A percentile compares a stretch with the other conserved stretches of the same genome.
Evolutionary conservation across 2,329 filamentous ascomycete species (phyloP).

Genomic region (Diaporthe citri): DNA sequence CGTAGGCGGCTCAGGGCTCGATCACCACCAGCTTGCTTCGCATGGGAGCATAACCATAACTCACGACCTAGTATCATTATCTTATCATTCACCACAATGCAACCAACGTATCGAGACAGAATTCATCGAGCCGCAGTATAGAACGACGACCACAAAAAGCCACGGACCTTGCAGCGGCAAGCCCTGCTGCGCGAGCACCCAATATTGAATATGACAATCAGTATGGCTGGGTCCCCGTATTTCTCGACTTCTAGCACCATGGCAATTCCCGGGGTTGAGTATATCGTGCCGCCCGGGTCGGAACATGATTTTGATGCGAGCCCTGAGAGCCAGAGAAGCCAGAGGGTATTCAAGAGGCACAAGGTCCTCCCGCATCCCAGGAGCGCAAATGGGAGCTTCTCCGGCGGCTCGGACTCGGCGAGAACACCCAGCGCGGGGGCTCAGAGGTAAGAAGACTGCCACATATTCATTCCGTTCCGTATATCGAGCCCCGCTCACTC

Average conservation of each 20-base stretch:
- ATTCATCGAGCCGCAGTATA: conserved; percentile 33
- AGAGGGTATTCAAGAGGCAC: conserved; percentile 52
- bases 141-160: conserved; percentile 25
- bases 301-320: conserved; percentile 46
- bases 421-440: conserved; percentile 27
- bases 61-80: conserved; percentile 13
- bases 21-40: neutral
- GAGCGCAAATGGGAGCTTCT: conserved; percentile 43
- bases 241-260: conserved; percentile 30
- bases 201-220: conserved; percentile 29
- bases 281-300: conserved; percentile 32
- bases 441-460: conserved; percentile 35
- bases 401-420: conserved; percentile 34
- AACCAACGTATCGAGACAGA: conserved; percentile 9
- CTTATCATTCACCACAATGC: conserved; percentile 33
- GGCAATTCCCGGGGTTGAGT: conserved; percentile 39
- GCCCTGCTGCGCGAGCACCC: conserved; percentile 9
- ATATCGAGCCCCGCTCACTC: conserved; percentile 47
- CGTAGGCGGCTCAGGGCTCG: neutral
- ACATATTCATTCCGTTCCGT: conserved; percentile 25
- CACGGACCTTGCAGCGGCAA: conserved; percentile 11
- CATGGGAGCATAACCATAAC: neutral
- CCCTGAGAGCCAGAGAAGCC: conserved; percentile 45
- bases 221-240: conserved; percentile 31
- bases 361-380: conserved; percentile 55